Percentiles rank a stretch among this genome's conserved stretches.
Conservation (phyloP, 768 basidiomycete genomes). For the Hygrocybe coccinea region DNA sequence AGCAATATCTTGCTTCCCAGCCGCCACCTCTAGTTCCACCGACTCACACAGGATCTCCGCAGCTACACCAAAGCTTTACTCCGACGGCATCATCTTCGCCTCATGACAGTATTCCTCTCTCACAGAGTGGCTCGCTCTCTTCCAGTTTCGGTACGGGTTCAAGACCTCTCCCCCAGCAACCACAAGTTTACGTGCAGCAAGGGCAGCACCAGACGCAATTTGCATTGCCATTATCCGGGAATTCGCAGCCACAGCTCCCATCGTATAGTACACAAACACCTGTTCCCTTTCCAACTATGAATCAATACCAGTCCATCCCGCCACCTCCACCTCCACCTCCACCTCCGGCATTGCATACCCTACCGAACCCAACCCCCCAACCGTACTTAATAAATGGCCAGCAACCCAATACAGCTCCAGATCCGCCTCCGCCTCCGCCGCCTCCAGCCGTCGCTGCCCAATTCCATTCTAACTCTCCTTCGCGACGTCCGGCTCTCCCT, state of each 20-base stretch:
- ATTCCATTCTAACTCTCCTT: constrained; percentile 20
- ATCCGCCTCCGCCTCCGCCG: constrained; percentile 32
- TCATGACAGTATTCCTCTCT: constrained; percentile 29
- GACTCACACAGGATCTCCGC: constrained; percentile 31
- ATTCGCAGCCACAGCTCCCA: constrained; percentile 20
- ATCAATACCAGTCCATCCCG: constrained; percentile 25
- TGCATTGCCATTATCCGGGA: constrained; percentile 25
- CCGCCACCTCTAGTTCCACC: constrained; percentile 22
- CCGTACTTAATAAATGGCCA: constrained; percentile 12
- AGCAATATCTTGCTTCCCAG: constrained; percentile 34
- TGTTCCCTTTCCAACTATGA: constrained; percentile 22
- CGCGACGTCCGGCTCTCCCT: constrained; percentile 49
- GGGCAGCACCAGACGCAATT: constrained; percentile 29
- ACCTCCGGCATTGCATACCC: constrained; percentile 15
- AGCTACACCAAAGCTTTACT: constrained; percentile 30
- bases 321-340: constrained; percentile 30
- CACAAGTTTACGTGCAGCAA: constrained; percentile 38
- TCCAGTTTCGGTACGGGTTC: constrained; percentile 32
- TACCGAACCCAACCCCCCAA: constrained; percentile 18
- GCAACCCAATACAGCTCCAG: constrained; percentile 19
- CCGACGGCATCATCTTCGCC: constrained; percentile 27
- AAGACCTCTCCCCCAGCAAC: constrained; percentile 44
- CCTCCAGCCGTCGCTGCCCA: constrained; percentile 13
- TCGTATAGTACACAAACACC: constrained; percentile 27
- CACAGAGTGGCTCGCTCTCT: constrained; percentile 22